Evolutionary conservation across 2,329 filamentous ascomycete genomes (phyloP), one percentile per base, ranked within the genome.

Genomic region (Talaromyces albobiverticillius): DNA sequence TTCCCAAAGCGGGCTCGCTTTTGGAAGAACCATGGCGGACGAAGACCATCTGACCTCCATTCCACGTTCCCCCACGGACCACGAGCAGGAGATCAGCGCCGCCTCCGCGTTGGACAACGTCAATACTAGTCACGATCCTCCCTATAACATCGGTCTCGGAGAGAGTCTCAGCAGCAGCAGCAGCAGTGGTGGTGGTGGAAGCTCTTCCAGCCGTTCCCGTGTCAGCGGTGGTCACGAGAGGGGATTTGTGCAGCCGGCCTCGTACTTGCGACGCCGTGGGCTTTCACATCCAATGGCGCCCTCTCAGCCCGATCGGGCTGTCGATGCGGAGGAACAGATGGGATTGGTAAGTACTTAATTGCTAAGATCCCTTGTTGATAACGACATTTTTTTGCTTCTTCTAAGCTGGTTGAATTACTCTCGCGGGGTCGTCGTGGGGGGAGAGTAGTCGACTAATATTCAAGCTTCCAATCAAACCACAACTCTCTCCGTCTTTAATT

Each of bases 291-390:
- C 73, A 70, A 74, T 73, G 66, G 63, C 70, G 59, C 67, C 71
- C 54, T 53, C 64, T 41, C 66, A 70, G 60, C 64, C 69, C 51
- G 73, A 78, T 60, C 73, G 72, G 64, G 69, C 73, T 47, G 72
- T 78, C 60, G 76, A 79, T 60, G 67, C 70, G 62, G 77, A 79
- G 66, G 76, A 79, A 68, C 71, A 72, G 64, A 69, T 75, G 55
- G 77, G 73, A 60, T 66, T 79, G 68, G 76, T 79, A 63, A 70
- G 74, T 67, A 14, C 43, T 57, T 51, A 46, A 52, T 36, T 34
- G 55, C 42, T 56, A 16, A 29, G 20, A 31, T n/a, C 18, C 9
- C 43, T 46, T 41, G 36, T n/a, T 31, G 20, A 20, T 25, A 25
- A 25, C 43, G 23, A 22, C 31, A 25, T 54, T 32, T 50, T 20